These are phyloP conservation scores for Crithidia mellificae DNA, from an alignment of 208 protist species.

Conservation along the genomic window DNA sequence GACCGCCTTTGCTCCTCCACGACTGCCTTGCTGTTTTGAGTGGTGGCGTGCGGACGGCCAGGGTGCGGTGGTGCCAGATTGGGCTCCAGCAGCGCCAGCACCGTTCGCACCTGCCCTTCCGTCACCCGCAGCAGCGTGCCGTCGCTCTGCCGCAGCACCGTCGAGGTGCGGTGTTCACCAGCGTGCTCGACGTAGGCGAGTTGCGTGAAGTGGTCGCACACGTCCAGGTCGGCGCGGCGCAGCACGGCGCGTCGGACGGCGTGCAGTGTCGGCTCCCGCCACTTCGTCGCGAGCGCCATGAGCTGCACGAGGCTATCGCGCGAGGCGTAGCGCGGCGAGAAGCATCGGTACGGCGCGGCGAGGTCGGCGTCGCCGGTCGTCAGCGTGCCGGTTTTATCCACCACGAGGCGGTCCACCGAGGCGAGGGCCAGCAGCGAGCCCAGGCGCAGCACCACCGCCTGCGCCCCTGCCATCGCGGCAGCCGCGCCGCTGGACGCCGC, in stretches of 20 bases:
- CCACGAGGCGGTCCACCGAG: slow-evolving; percentile 45
- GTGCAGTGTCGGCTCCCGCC: slow-evolving; percentile 63
- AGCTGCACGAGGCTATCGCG: slow-evolving; percentile 54
- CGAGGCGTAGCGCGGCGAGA: slow-evolving; percentile 35
- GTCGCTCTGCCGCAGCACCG: slow-evolving; percentile 46
- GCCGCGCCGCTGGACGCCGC: slow-evolving; percentile 71
- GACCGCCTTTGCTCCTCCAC: no score
- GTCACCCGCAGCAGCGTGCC: slow-evolving; percentile 63
- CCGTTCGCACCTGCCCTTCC: slow-evolving; percentile 66
- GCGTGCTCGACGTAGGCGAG: slow-evolving; percentile 40
- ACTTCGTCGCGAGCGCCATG: slow-evolving; percentile 71
- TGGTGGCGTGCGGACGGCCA: no score
- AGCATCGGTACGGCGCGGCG: slow-evolving; percentile 39
- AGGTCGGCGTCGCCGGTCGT: slow-evolving; percentile 85
- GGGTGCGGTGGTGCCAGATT: no score
- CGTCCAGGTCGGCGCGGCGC: slow-evolving; percentile 48
- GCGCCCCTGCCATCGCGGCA: slow-evolving; percentile 63
- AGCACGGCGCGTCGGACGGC: slow-evolving; percentile 73
- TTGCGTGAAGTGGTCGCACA: slow-evolving; percentile 58
- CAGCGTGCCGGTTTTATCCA: slow-evolving; percentile 94
- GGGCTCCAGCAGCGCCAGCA: slow-evolving; percentile 41
- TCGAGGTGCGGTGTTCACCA: slow-evolving; percentile 41
- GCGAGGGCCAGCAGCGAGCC: slow-evolving; percentile 81
- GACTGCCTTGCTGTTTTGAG: no score
- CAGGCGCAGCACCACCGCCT: slow-evolving; percentile 89